Evolutionary conservation across 345 rosid species (phyloP), one percentile per base, ranked within the genome.

Genomic region (Eucalyptus sideroxylon): DNA sequence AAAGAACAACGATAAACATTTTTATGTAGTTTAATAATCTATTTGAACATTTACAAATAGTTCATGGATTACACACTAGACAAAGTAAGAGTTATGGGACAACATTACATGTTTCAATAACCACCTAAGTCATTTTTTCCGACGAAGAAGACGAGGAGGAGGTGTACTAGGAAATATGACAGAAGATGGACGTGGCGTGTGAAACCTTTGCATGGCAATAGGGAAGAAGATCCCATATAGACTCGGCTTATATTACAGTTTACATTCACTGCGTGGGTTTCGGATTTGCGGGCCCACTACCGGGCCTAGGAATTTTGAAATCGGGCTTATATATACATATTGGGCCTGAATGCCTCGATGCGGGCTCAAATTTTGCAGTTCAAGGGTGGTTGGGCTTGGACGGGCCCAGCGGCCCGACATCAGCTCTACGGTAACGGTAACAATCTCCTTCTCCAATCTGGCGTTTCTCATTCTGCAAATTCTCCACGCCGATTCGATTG

Each of bases 11-110:
- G 5, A 9, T 10, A 23, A 72, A 34, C 5, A 69, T 34, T 69
- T 17, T 69, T 2, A 34, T 3, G 14, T 34, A 17, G 14, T 69
- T 34, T 9, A 34, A 3, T 9, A 11, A 69, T 5, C 9, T 5
- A 1, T 2, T 34, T 10, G 14, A 69, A 69, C 2, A 72, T 17
- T 72, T 19, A 72, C 1, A 6, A 31, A 7, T 72, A 72, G 14
- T 34, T 72, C 12, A 72, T 3, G 14, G 1, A 34, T 9, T 6
- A 69, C 24, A 34, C 24, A 7, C 21, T 9, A 5, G 40, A 9
- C 2, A 9, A 69, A 69, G 6, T 17, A 34, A 69, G 2, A 10
- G 11, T 69, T 2, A 0, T 0, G 13, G 2, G 4, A 69, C 0
- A 23, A 34, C 12, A 34, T 69, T 19, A 11, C 7, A 17, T 31